Base-by-base conservation (phyloP, 2,329 filamentous ascomycete genomes). In the Fusarium clavum region DNA sequence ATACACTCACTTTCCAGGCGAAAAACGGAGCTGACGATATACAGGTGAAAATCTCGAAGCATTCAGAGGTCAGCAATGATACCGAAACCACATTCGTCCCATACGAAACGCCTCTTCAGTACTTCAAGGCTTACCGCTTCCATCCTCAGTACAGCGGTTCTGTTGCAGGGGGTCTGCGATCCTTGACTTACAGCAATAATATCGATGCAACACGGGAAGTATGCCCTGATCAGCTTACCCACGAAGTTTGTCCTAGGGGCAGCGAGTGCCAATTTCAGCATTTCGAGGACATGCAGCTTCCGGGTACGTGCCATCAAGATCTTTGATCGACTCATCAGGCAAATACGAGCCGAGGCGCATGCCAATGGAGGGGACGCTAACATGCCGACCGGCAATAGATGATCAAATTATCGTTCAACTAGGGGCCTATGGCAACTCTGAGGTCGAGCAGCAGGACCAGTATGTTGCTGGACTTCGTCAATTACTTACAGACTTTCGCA, bases 141-240 rank as follows among this genome's bases (percentile, higher is more conserved):
- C 94, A 98, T 77, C 93, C 93, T 32, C 84, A 88, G 54, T 98
- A 90, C 81, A 83, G 85, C 70, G 80, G 91, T 52, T 83, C 88
- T 60, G 90, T 97, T 61, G 79, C 88, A 59, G 91, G 91, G 67
- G 95, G 95, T 45, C 91, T 94, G 77, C 91, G 92, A 77, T 98
- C 96, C 70, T 86, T 97, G 83, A 98, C 94, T 45, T 98, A 95
- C 82, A 98, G 93, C 82, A 93, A 97, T 81, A 91, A 90, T 73
- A 97, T 99, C 80, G 90, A 98, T 78, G 85, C 90, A 25, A 85
- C 88, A 65, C 90, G 87, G 73, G 87, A 88, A 67, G 77, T 98
- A 51, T 99, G 96, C 80, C 91, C 89, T 40, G 91, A 88, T 75
- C 93, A 97, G 79, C 82, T 92, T 68, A 84, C 86, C 49, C 90